A percentile compares a stretch with the other conserved stretches of the same genome.
Evolutionary conservation across 106 monocot genomes (phyloP).

Genomic region (Apostasia shenzhenica): DNA sequence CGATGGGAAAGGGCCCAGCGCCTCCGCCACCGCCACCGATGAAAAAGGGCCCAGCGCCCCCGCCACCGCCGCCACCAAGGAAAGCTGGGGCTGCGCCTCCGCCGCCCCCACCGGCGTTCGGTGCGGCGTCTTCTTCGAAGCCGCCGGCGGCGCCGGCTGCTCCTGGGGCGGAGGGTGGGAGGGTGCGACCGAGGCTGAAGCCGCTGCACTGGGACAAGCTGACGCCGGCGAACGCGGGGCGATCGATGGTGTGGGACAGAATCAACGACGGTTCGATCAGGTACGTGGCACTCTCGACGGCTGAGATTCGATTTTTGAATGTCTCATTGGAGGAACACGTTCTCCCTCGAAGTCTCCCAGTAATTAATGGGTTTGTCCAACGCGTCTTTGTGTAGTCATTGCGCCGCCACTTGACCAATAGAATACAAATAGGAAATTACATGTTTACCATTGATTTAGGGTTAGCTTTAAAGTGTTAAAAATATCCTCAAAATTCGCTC

Average conservation of each 20-base stretch:
- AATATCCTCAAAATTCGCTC: no score
- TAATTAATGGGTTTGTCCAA: no score
- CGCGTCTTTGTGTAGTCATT: no score
- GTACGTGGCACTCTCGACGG: slow-evolving; percentile 11
- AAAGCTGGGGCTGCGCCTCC: slow-evolving; percentile 3
- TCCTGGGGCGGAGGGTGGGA: slow-evolving; percentile 8
- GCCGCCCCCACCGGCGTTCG: slow-evolving; percentile 2
- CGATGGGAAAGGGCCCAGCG: slow-evolving; percentile 1
- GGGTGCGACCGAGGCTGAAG: slow-evolving; percentile 47
- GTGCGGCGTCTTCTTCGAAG: neutral
- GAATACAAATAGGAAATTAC: no score
- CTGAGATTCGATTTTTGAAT: neutral
- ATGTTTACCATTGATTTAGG: no score
- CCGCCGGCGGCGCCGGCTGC: slow-evolving; percentile 19
- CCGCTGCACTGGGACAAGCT: slow-evolving; percentile 94
- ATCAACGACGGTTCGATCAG: slow-evolving; percentile 78
- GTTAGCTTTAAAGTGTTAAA: no score
- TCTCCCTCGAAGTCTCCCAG: no score
- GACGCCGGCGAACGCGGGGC: slow-evolving; percentile 38
- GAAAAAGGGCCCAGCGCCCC: slow-evolving; percentile 7
- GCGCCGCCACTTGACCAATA: no score
- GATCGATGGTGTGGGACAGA: slow-evolving; percentile 94
- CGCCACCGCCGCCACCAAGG: neutral
- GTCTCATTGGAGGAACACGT: no score
- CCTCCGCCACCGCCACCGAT: slow-evolving; percentile 28